Evolutionary conservation across 768 basidiomycete genomes (phyloP), one percentile per base, ranked within the genome.

Genomic region (Tulasnella sp.): DNA sequence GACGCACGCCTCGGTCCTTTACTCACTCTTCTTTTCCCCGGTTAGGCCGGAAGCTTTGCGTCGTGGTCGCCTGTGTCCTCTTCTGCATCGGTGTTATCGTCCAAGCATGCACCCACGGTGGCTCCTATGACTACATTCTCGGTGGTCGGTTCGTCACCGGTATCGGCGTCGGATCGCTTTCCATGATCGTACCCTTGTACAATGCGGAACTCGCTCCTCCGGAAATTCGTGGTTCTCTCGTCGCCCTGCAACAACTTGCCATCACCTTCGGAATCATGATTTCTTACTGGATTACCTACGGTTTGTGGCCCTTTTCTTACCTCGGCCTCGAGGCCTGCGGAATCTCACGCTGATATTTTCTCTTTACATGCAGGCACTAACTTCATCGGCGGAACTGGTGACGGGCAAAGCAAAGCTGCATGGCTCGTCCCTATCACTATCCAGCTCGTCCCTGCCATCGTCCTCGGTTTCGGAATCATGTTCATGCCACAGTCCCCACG

Each of bases 401-500:
- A 80, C 0, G 84, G 84, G 9, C 84, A 86, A 82, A 87, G 85
- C 76, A 89, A 91, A 82, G 91, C 92, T 36, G 91, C 94, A 6
- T 94, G 94, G 93, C 88, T 92, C 75, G 85, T 95, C 77, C 92
- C 94, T 2, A 86, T 94, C 8, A 92, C 88, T 27, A 87, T 94
- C 21, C 94, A 95, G 82, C 87, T 94, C 74, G 89, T 91, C 1
- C 94, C 94, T 19, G 93, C 92, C 19, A 72, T 93, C 44, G 87
- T 93, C 79, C 89, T 95, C 36, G 91, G 91, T 39, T 82, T 88
- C 46, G 94, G 94, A 5, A 91, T 93, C 58, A 78, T 92, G 73
- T 94, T 92, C 84, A 91, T 94, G 89, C 94, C 94, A 1, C 93
- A 92, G 86, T 93, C 92, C 27, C 94, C 94, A 21, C 90, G 92